phyloP scores from a whole-genome alignment of 2,329 filamentous ascomycete species.

The Ophiostoma australiae region DNA sequence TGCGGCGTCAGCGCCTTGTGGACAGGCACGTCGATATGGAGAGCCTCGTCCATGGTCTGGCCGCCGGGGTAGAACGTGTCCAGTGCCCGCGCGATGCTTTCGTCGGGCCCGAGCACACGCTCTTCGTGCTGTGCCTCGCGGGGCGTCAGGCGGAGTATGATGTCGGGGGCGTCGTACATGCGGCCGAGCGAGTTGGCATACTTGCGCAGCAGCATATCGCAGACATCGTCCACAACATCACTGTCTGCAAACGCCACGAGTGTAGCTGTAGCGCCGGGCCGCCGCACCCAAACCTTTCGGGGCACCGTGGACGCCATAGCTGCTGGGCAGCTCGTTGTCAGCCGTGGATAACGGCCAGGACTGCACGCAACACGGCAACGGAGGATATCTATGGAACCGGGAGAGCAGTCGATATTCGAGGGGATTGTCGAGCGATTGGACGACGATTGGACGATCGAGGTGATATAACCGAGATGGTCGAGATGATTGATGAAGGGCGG shows the following conservation, averaged over 20 bases:
- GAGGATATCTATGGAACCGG: not conserved
- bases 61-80: conserved; percentile 82
- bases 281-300: conserved; percentile 92
- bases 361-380: not conserved
- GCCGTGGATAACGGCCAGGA: not conserved
- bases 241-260: conserved; percentile 80
- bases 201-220: conserved; percentile 86
- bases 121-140: conserved; percentile 59
- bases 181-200: conserved; percentile 89
- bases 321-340: not conserved
- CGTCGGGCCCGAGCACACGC: conserved; percentile 75
- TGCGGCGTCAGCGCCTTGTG: conserved; percentile 60
- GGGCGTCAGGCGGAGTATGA: conserved; percentile 71
- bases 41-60: conserved; percentile 80
- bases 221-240: conserved; percentile 89
- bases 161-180: conserved; percentile 84
- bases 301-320: conserved; percentile 33
- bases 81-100: conserved; percentile 70
- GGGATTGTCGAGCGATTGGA: not conserved
- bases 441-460: not conserved
- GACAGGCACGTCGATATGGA: conserved; percentile 77
- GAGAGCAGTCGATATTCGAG: not conserved
- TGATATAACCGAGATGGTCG: not conserved
- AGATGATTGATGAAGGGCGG: not conserved
- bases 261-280: conserved; percentile 79